A percentile compares a stretch with the other conserved stretches of the same genome.
Evolutionary conservation across 2,329 filamentous ascomycete genomes (phyloP).

Genomic region (Colletotrichum plurivorum): DNA sequence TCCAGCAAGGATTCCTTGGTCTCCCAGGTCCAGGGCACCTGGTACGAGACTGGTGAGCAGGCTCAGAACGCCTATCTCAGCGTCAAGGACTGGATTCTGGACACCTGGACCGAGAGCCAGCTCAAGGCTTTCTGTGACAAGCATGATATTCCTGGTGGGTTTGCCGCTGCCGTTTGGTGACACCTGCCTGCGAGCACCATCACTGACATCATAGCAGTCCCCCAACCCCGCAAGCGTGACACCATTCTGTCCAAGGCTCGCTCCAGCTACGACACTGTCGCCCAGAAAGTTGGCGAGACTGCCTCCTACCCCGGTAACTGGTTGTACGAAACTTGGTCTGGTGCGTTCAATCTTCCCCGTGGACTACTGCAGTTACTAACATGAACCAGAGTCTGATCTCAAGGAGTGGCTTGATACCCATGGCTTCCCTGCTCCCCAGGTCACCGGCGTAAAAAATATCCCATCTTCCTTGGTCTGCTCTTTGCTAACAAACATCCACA

Average conservation of each 20-base stretch:
- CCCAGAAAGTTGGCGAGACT: conserved; percentile 82
- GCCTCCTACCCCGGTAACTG: conserved; percentile 93
- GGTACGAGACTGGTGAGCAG: conserved; percentile 85
- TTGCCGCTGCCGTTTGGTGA: no score
- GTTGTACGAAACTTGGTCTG: conserved; percentile 90
- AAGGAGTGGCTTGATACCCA: conserved; percentile 94
- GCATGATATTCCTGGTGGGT: conserved; percentile 80
- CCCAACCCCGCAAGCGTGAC: conserved; percentile 89
- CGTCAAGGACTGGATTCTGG: conserved; percentile 92
- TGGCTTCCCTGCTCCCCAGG: conserved; percentile 89
- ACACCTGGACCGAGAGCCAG: conserved; percentile 94
- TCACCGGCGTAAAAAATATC: conserved; percentile 65
- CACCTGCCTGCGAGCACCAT: not conserved
- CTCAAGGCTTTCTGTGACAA: conserved; percentile 94
- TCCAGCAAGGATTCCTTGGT: conserved; percentile 78
- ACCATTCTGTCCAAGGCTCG: conserved; percentile 83
- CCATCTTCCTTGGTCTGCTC: no score
- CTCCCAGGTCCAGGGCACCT: conserved; percentile 78
- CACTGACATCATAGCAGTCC: conserved; percentile 62
- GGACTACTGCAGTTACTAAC: not conserved
- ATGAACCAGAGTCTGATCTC: conserved; percentile 79
- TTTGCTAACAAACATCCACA: conserved; percentile 43
- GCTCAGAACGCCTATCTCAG: conserved; percentile 78
- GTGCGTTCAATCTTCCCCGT: conserved; percentile 41
- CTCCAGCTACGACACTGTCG: conserved; percentile 83